Conservation (phyloP, 352 stramenopile genomes). For the Globisporangium polare region DNA sequence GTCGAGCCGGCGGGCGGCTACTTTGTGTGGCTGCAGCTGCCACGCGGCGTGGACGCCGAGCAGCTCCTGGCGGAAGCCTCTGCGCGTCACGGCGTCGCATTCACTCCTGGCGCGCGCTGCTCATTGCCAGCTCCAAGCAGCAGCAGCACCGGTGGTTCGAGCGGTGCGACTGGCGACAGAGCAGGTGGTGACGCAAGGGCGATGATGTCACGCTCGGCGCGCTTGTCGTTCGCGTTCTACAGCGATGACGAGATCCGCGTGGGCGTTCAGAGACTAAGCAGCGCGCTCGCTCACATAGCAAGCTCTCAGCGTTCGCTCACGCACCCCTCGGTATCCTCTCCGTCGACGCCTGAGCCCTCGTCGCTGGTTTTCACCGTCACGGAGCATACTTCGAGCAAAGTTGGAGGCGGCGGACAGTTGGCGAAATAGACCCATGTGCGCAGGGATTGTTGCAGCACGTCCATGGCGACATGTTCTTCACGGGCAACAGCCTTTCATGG, state of each 20-base stretch:
- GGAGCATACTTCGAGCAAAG: too few species aligned
- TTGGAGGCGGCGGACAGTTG: too few species aligned
- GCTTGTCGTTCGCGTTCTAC: conserved; percentile 85
- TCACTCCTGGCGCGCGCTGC: conserved; percentile 70
- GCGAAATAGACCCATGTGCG: too few species aligned
- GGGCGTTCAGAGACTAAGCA: conserved; percentile 49
- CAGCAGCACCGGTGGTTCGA: background rate
- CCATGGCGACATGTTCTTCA: too few species aligned
- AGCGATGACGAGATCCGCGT: conserved; percentile 61
- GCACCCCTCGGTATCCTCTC: too few species aligned
- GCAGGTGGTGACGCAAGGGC: background rate
- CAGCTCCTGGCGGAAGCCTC: conserved; percentile 46
- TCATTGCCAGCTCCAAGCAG: conserved; percentile 21
- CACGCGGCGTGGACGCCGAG: conserved; percentile 37
- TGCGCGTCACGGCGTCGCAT: conserved; percentile 56
- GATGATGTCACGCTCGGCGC: conserved; percentile 36
- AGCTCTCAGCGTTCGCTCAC: too few species aligned
- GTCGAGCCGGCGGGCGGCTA: conserved; percentile 69
- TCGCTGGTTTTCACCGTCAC: too few species aligned
- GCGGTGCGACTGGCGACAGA: background rate
- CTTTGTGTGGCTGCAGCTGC: conserved; percentile 80
- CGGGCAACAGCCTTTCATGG: too few species aligned
- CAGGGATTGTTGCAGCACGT: too few species aligned
- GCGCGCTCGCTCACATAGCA: too few species aligned
- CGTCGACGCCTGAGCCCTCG: too few species aligned